Percentiles rank a stretch among this genome's conserved stretches.
Evolutionary conservation across 306 rosid genomes (phyloP).

Genomic region (Medicago ruthenica): DNA sequence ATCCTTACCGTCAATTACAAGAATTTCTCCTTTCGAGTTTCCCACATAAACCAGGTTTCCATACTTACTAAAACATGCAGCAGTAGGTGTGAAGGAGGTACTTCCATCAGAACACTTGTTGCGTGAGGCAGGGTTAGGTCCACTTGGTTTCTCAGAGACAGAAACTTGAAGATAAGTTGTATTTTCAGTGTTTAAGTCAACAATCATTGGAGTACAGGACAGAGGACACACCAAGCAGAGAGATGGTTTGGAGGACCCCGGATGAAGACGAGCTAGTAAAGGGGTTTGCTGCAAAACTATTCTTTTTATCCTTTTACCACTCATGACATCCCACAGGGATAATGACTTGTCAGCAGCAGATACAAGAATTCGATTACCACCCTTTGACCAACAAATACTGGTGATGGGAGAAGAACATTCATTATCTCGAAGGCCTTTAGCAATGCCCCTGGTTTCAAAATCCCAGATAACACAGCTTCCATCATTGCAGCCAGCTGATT

Average conservation of each 20-base stretch:
- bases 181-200: slow-evolving; percentile 77
- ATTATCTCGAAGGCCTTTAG: slow-evolving; percentile 76
- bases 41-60: slow-evolving; percentile 89
- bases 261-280: slow-evolving; percentile 90
- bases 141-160: slow-evolving; percentile 60
- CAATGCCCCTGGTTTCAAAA: slow-evolving; percentile 88
- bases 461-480: slow-evolving; percentile 93
- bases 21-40: slow-evolving; percentile 97
- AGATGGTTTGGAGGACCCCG: slow-evolving; percentile 84
- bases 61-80: slow-evolving; percentile 88
- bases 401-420: slow-evolving; percentile 68
- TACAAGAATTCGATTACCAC: slow-evolving; percentile 50
- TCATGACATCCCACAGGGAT: slow-evolving; percentile 80
- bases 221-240: slow-evolving; percentile 94
- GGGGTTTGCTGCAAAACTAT: slow-evolving; percentile 78
- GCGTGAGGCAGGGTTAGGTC: slow-evolving; percentile 61
- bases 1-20: slow-evolving; percentile 64
- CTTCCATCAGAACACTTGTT: slow-evolving; percentile 77
- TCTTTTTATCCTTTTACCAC: slow-evolving; percentile 69
- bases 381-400: slow-evolving; percentile 43
- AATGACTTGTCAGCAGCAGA: slow-evolving; percentile 76
- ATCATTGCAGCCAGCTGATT: slow-evolving; percentile 91
- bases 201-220: slow-evolving; percentile 90
- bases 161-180: slow-evolving; percentile 75
- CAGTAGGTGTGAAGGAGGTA: slow-evolving; percentile 82